Conservation (phyloP, 1,284 basidiomycete species). For the Heliocybe sulcata region DNA sequence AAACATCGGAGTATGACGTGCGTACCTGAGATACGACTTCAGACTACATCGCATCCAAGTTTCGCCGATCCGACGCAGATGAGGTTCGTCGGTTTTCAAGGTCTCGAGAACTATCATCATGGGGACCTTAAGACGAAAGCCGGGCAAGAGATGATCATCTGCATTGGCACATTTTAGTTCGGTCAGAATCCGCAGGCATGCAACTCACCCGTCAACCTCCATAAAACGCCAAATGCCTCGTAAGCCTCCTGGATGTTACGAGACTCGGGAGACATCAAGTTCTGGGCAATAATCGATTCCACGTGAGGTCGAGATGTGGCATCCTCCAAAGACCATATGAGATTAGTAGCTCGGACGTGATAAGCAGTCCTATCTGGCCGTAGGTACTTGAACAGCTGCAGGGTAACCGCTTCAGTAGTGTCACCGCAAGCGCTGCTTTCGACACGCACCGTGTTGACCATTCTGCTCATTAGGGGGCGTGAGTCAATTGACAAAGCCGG, state of each 20-base stretch:
- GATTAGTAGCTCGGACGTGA: slow-evolving; percentile 75
- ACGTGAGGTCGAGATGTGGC: slow-evolving; percentile 57
- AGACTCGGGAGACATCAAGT: slow-evolving; percentile 49
- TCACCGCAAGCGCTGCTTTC: not conserved
- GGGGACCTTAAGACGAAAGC: slow-evolving; percentile 76
- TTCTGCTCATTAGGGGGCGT: slow-evolving; percentile 42
- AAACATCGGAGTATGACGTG: not conserved
- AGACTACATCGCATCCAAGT: slow-evolving; percentile 95
- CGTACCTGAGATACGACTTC: slow-evolving; percentile 87
- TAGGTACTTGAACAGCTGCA: slow-evolving; percentile 74
- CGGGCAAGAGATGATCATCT: slow-evolving; percentile 82
- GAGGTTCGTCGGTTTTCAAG: slow-evolving; percentile 69
- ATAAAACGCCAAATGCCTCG: slow-evolving; percentile 88
- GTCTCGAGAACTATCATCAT: slow-evolving; percentile 86
- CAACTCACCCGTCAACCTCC: slow-evolving; percentile 76
- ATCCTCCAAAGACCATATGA: slow-evolving; percentile 83
- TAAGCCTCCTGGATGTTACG: slow-evolving; percentile 54
- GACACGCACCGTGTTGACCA: slow-evolving; percentile 42
- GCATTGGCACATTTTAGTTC: slow-evolving; percentile 7
- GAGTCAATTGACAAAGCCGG: slow-evolving; percentile 51
- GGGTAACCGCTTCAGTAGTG: slow-evolving; percentile 4
- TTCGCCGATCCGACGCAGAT: slow-evolving; percentile 72
- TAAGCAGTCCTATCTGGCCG: slow-evolving; percentile 61
- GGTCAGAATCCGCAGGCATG: not conserved
- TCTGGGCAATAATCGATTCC: slow-evolving; percentile 70